Conservation (phyloP, 495 filamentous ascomycete species). For the Xylaria intraflava region DNA sequence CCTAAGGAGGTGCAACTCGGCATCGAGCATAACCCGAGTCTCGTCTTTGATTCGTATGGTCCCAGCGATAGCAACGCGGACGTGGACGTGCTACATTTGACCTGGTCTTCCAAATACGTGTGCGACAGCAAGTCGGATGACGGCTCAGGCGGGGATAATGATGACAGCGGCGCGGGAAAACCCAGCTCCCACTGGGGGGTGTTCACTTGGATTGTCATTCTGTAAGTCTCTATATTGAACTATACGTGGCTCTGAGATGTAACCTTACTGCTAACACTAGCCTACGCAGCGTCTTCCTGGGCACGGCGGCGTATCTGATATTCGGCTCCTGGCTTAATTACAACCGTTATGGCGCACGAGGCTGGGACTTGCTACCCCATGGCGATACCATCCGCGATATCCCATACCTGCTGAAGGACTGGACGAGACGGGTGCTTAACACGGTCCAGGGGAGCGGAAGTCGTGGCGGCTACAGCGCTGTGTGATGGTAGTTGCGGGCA, state of each 20-base stretch:
- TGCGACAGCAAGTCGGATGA: slow-evolving; percentile 58
- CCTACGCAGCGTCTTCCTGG: slow-evolving; percentile 67
- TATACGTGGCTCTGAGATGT: background rate
- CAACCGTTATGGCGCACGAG: slow-evolving; percentile 88
- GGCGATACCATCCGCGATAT: slow-evolving; percentile 86
- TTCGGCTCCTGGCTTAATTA: slow-evolving; percentile 99
- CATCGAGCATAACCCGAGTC: slow-evolving; percentile 47
- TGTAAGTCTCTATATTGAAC: slow-evolving; percentile 55
- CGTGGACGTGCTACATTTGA: slow-evolving; percentile 55
- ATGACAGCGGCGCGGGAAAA: slow-evolving; percentile 15
- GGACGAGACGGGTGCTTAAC: slow-evolving; percentile 66
- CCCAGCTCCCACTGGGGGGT: slow-evolving; percentile 67
- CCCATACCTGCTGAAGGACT: slow-evolving; percentile 89
- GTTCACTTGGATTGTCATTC: slow-evolving; percentile 94
- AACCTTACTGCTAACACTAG: slow-evolving; percentile 6
- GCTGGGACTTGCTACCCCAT: slow-evolving; percentile 93
- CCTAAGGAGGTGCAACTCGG: slow-evolving; percentile 40
- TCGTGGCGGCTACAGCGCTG: slow-evolving; percentile 89
- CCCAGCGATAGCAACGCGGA: slow-evolving; percentile 39
- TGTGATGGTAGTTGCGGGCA: slow-evolving; percentile 43
- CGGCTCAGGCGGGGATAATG: slow-evolving; percentile 20
- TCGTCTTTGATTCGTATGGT: slow-evolving; percentile 66
- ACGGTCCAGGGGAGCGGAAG: slow-evolving; percentile 74
- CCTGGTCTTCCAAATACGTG: slow-evolving; percentile 80
- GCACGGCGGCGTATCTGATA: slow-evolving; percentile 84